Evolutionary conservation across 2,329 filamentous ascomycete species (phyloP), one percentile per base, ranked within the genome.

Genomic region (Tympanopsis confertula): DNA sequence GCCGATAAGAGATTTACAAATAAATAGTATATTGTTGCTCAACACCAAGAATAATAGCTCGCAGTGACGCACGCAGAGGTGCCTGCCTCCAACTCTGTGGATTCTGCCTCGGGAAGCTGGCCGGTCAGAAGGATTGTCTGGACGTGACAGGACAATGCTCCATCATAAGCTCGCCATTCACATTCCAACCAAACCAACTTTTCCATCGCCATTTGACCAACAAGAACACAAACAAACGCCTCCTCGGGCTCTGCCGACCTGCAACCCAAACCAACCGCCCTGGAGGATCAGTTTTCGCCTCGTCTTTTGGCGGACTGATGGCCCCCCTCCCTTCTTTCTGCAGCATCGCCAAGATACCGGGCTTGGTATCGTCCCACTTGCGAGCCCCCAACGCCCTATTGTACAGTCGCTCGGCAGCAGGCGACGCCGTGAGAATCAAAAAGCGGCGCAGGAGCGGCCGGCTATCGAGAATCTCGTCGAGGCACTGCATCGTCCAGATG

Each of bases 401-500:
- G 46, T 76, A 75, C 49, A 74, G 52, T 39, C 51, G 48, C n/a
- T 46, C 48, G 4, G 49, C 54, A 29, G 52, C 49, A 14, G 44
- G 42, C 33, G 51, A 51, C 24, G 52, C 57, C 5, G 71, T 67
- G 46, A 78, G 54, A 40, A 82, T 58, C 54, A 81, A 61, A 13
- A 72, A 58, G 17, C 74, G 65, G 33, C 81, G 63, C 48, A 87
- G 60, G 43, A 70, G 56, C 2, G 74, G 68, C 68, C 80, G 74
- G 20, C 61, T 61, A 17, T 64, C 55, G 26, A 75, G 50, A 3
- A 70, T 54, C 46, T 82, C 74, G 44, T 73, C 66, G 41, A 81
- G 56, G 45, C 71, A 76, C 4, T 61, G 54, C 52, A 83, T 69
- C 50, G 85, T 56, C 76, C 78, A 85, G 32, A 61, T 68, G 3